These are phyloP conservation scores for Takakia lepidozioides DNA, from an alignment of 225 moss, liverwort and hornwort species.

Conservation along the genomic window DNA sequence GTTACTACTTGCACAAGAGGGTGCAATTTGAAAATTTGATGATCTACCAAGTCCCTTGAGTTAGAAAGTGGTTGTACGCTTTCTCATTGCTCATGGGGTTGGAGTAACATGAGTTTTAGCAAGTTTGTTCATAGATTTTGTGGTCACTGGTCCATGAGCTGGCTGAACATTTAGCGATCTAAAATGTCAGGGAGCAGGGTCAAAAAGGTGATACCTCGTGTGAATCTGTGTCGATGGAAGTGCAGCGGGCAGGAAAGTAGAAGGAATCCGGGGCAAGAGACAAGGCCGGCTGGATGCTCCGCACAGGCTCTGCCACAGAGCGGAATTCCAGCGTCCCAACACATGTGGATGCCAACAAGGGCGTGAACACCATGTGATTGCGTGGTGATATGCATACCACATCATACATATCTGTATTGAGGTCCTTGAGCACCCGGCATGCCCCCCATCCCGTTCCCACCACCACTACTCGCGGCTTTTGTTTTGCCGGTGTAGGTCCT, in stretches of 20 bases:
- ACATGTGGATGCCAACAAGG: conserved; percentile 73
- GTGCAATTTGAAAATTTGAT: no score
- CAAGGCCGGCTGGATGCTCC: conserved; percentile 77
- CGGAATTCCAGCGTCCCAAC: conserved; percentile 91
- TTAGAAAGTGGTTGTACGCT: no score
- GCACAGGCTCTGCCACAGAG: conserved; percentile 78
- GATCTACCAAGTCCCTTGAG: no score
- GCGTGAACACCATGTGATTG: conserved; percentile 98
- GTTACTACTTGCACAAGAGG: no score
- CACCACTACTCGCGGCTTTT: conserved; percentile 78
- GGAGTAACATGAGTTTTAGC: no score
- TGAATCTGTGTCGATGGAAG: conserved; percentile 38
- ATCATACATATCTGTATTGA: conserved; percentile 57
- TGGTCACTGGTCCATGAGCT: no score
- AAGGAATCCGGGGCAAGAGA: conserved; percentile 47
- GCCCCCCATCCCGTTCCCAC: conserved; percentile 85
- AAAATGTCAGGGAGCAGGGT: no score
- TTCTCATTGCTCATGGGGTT: no score
- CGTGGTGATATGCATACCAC: conserved; percentile 86
- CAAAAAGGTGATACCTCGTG: conserved; percentile 26
- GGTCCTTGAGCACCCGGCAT: conserved; percentile 67
- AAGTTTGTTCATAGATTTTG: no score
- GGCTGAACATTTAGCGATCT: no score
- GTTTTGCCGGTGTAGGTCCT: no score
- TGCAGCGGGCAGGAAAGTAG: conserved; percentile 64